Base-by-base conservation (phyloP, 805 yeast species). In the Pichia heedii region DNA sequence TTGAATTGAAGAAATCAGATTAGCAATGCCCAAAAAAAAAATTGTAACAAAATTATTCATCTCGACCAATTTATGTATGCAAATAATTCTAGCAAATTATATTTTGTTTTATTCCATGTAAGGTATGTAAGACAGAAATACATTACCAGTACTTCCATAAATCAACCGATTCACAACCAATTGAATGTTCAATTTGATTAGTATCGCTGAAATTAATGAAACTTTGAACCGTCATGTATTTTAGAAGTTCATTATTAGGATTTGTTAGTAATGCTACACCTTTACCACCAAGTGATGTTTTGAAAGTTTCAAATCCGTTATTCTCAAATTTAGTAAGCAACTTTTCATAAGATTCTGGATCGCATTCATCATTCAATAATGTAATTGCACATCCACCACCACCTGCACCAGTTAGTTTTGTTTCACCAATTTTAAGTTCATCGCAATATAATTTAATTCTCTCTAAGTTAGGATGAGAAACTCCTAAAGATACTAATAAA, bases 311-410 rank as follows among this genome's bases (percentile, higher is more conserved):
- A 59, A 74, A 89, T 0, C 85, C 84, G 40, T 69, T 65, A 0
- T 54, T 48, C 2, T 57, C 58, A 39, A 74, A 70, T 44, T 62
- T 64, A 1, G 43, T 34, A 5, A 61, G 58, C 20, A 71, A 69
- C 4, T 63, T 57, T 11, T 66, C 60, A 30, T 70, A 52, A 18
- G 52, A 55, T 8, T 54, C 52, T 15, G 54, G 50, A 29, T 65
- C 55, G 21, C 62, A 61, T 3, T 66, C 68, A 34, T 73, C 77
- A 39, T 74, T 67, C 15, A 89, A 68, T 33, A 93, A 64, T 0
- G 97, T 93, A 44, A 93, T 82, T 11, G 97, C 95, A 68, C 98
- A 93, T 2, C 98, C 98, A 40, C 98, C 98, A 19, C 98, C 98
- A 30, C 98, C 98, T 0, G 98, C 98, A 35, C 98, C 98, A 0